Evolutionary conservation across 192 early-diverging fungal genomes (phyloP).

Genomic region (Entomortierella lignicola): DNA sequence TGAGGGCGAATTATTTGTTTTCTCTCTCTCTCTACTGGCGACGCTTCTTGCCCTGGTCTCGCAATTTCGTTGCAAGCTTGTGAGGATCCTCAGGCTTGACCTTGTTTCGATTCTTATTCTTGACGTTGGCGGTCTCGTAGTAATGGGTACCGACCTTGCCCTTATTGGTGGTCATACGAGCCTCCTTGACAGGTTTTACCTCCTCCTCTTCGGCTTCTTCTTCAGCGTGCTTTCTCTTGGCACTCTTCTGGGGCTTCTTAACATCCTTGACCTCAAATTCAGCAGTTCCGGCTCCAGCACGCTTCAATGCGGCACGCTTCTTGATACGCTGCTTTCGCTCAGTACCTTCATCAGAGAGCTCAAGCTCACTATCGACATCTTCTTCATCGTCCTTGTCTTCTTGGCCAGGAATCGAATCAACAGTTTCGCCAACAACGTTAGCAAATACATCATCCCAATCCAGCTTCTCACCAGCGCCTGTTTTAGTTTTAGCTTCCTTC

Average conservation of each 20-base stretch:
- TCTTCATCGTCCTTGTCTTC: slow-evolving; percentile 57
- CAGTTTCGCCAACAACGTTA: slow-evolving; percentile 76
- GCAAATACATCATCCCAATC: slow-evolving; percentile 94
- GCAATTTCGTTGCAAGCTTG: slow-evolving; percentile 61
- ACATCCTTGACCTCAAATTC: slow-evolving; percentile 38
- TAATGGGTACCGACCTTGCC: slow-evolving; percentile 90
- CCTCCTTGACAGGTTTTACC: slow-evolving; percentile 68
- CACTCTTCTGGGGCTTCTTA: slow-evolving; percentile 23
- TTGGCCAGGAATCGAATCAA: slow-evolving; percentile 50
- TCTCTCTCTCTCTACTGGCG: slow-evolving; percentile 22
- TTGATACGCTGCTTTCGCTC: slow-evolving; percentile 54
- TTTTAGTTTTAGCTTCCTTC: slow-evolving; percentile 51
- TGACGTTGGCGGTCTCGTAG: slow-evolving; percentile 95
- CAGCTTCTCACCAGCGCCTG: slow-evolving; percentile 59
- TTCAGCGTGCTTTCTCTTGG: slow-evolving; percentile 46
- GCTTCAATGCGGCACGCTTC: slow-evolving; percentile 51
- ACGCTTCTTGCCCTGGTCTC: slow-evolving; percentile 58
- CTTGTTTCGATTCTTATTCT: slow-evolving; percentile 92
- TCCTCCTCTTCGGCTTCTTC: slow-evolving; percentile 38
- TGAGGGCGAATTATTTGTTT: background rate
- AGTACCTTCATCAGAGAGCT: slow-evolving; percentile 56
- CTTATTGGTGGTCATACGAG: slow-evolving; percentile 94
- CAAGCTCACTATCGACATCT: slow-evolving; percentile 60
- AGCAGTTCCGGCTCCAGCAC: slow-evolving; percentile 11
- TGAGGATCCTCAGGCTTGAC: slow-evolving; percentile 74